Percentiles rank a stretch among this genome's conserved stretches.
These are phyloP conservation scores for Solidago caesia DNA, from an alignment of 129 eudicot genomes.

Conservation along the genomic window DNA sequence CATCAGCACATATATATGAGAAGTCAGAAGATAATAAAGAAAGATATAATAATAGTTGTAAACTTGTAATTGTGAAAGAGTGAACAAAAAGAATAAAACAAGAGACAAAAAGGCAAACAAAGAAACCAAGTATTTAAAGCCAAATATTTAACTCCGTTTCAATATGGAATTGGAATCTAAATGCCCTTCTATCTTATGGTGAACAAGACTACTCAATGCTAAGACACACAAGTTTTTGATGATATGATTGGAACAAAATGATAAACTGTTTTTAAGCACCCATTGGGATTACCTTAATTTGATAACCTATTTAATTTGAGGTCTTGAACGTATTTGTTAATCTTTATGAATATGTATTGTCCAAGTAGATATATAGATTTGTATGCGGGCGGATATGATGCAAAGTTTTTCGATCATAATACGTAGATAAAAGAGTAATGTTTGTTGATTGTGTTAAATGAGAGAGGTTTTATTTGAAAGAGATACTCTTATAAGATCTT, in stretches of 20 bases:
- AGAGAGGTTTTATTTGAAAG: no score
- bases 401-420: no score
- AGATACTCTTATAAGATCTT: no score
- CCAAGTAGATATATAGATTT: no score
- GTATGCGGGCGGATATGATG: no score
- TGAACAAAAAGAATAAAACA: conserved; percentile 36
- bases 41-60: neutral
- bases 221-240: neutral
- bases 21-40: conserved; percentile 3
- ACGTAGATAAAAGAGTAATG: no score
- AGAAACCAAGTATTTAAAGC: conserved; percentile 37
- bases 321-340: no score
- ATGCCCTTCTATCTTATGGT: conserved; percentile 22
- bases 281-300: no score
- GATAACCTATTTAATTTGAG: no score
- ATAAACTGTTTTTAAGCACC: neutral
- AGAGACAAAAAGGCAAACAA: conserved; percentile 35
- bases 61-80: neutral
- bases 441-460: no score
- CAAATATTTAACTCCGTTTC: conserved; percentile 33
- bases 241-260: neutral
- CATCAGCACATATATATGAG: neutral
- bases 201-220: conserved; percentile 26
- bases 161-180: conserved; percentile 13
- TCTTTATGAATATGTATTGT: no score